These are phyloP conservation scores for Scedosporium apiospermum DNA, from an alignment of 2,329 filamentous ascomycete genomes.

Conservation along the genomic window DNA sequence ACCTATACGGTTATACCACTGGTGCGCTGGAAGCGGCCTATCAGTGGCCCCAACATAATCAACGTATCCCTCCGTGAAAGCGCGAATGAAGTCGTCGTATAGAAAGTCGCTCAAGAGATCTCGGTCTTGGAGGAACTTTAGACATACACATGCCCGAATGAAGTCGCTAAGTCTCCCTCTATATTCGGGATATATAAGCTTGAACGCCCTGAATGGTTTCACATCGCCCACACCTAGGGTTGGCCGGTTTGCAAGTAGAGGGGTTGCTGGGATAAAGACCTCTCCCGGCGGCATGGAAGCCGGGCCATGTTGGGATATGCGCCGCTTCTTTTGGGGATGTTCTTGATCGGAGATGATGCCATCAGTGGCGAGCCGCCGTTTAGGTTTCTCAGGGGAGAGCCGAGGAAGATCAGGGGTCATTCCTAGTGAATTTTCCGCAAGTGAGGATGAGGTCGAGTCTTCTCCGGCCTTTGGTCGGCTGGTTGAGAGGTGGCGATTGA, in stretches of 20 bases:
- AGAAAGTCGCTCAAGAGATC: constrained; percentile 29
- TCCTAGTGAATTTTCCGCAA: neutral
- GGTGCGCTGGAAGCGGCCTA: neutral
- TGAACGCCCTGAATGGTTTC: constrained; percentile 29
- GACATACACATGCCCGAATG: constrained; percentile 31
- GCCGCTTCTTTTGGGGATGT: neutral
- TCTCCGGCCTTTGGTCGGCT: neutral
- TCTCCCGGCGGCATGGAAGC: neutral
- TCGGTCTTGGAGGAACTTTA: constrained; percentile 26
- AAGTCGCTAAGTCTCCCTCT: constrained; percentile 30
- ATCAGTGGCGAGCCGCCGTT: neutral
- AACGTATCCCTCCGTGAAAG: constrained; percentile 31
- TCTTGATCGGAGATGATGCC: neutral
- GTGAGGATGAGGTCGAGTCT: neutral
- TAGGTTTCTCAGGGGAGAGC: neutral
- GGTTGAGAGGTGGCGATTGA: neutral
- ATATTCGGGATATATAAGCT: constrained; percentile 31
- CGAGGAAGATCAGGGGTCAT: neutral
- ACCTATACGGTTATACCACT: constrained; percentile 20
- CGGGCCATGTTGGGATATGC: neutral
- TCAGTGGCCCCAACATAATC: constrained; percentile 25
- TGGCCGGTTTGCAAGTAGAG: neutral
- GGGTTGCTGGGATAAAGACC: neutral
- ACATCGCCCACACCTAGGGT: neutral
- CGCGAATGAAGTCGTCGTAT: constrained; percentile 44